Conservation (phyloP, 2,329 filamentous ascomycete genomes). For the Aspergillus pseudoterreus region DNA sequence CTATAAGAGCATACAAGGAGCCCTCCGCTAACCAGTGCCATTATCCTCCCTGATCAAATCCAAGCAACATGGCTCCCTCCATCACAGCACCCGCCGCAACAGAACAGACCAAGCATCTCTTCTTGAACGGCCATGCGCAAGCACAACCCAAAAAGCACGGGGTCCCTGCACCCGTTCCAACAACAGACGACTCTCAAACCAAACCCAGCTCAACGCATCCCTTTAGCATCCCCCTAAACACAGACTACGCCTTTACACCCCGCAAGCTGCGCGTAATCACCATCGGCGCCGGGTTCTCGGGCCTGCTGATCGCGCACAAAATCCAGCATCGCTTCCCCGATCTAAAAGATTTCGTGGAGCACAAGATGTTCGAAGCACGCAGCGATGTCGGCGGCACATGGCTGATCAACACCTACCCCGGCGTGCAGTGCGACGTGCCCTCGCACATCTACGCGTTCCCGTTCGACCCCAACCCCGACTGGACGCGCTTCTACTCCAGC, state of each 20-base stretch:
- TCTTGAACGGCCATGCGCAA: background rate
- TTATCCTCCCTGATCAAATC: background rate
- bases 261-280: constrained; percentile 18
- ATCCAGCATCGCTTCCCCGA: constrained; percentile 32
- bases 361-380: constrained; percentile 43
- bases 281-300: constrained; percentile 25
- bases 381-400: constrained; percentile 22
- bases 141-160: too few species aligned
- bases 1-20: too few species aligned
- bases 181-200: background rate
- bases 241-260: constrained; percentile 20
- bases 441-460: constrained; percentile 39
- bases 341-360: constrained; percentile 31
- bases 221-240: constrained; percentile 6
- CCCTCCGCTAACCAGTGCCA: too few species aligned
- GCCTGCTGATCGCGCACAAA: constrained; percentile 40
- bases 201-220: background rate
- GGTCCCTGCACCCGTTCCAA: background rate
- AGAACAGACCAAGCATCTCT: background rate
- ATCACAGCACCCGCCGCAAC: background rate
- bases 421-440: constrained; percentile 27
- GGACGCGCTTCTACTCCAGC: constrained; percentile 39
- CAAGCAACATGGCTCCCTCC: background rate
- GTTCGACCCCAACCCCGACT: constrained; percentile 43
- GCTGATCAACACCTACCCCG: constrained; percentile 19